Base-by-base conservation (phyloP, 106 monocot genomes). In the Amphibolis antarctica region DNA sequence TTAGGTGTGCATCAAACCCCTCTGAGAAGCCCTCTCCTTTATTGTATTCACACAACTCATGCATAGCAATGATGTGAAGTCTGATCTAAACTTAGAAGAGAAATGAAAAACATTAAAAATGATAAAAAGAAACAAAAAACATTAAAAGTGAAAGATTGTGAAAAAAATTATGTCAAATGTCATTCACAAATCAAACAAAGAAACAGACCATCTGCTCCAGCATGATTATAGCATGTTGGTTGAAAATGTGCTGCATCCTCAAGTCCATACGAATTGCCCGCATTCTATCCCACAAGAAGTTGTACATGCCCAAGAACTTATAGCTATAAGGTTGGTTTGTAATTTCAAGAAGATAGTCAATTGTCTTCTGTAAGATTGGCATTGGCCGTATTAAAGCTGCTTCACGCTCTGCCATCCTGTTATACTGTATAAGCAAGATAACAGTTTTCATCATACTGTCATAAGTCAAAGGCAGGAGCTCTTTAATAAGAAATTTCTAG, bases 231-330 rank as follows among this genome's bases (percentile, higher is more conserved):
- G 91, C 80, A 43, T 91, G 69, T 44, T 69, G 71, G 56, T 91
- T 80, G 55, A 98, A 98, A 63, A 98, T 82, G 44, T 98, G 98
- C 49, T 98, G 98, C 98, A 91, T 98, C 65, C 98, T 84, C 60
- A 98, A 86, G 74, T 98, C 98, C 91, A 98, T 82, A 60, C 98
- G 75, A 61, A 98, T 69, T 46, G 91, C 91, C 55, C 98, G 70
- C 98, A 98, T 98, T 66, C 98, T 77, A 73, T 91, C 91, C 98
- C 98, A 98, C 60, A 98, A 79, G 64, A 98, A 98, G 72, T 98
- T 98, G 66, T 98, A 98, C 14, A 88, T 73, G 44, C 74, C 67
- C 58, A 98, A 60, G 62, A 98, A 90, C 47, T 73, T 78, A n/a
- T 75, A 76, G 68, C 72, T 62, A 66, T 98, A 98, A 28, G 91